Percentiles rank a stretch among this genome's conserved stretches.
These are phyloP conservation scores for Coniochaeta sp. DNA, from an alignment of 2,329 filamentous ascomycete species.

Conservation along the genomic window DNA sequence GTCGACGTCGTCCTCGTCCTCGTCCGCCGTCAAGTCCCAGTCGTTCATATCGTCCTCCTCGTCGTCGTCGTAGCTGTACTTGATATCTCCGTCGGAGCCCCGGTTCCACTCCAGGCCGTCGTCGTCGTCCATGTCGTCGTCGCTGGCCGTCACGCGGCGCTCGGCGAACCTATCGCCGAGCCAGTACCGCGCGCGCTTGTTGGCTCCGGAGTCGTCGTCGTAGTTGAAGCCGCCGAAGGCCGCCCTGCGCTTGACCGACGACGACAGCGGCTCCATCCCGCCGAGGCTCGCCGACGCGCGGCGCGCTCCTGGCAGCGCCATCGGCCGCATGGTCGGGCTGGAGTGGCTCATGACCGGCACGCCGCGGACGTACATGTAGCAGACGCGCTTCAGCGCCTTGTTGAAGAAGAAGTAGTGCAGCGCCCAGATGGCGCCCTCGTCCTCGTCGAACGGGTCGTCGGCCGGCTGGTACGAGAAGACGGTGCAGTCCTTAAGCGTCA, in stretches of 20 bases:
- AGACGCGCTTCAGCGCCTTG: slow-evolving; percentile 82
- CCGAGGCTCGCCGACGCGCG: slow-evolving; percentile 8
- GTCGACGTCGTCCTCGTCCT: slow-evolving; percentile 26
- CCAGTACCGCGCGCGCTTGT: slow-evolving; percentile 85
- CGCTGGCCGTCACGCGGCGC: slow-evolving; percentile 29
- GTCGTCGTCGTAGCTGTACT: slow-evolving; percentile 39
- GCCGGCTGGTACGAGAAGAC: slow-evolving; percentile 86
- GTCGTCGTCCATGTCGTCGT: slow-evolving; percentile 40
- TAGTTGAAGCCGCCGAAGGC: slow-evolving; percentile 20
- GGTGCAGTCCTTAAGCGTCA: slow-evolving; percentile 82
- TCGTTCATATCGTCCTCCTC: slow-evolving; percentile 40
- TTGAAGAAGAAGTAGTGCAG: slow-evolving; percentile 98
- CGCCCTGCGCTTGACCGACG: slow-evolving; percentile 15
- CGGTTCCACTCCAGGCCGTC: slow-evolving; percentile 51
- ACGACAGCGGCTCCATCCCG: slow-evolving; percentile 16
- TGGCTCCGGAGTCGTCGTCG: slow-evolving; percentile 39
- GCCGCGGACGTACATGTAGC: slow-evolving; percentile 88
- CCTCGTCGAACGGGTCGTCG: slow-evolving; percentile 84
- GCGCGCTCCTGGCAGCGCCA: slow-evolving; percentile 2
- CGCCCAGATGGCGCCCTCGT: slow-evolving; percentile 91
- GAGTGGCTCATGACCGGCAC: slow-evolving; percentile 63
- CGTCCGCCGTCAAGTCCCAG: slow-evolving; percentile 23
- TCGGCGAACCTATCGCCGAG: slow-evolving; percentile 60
- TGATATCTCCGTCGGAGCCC: slow-evolving; percentile 50
- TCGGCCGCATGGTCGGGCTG: slow-evolving; percentile 40